phyloP scores from a whole-genome alignment of 2,329 filamentous ascomycete genomes.

The Zasmidium angulare region DNA sequence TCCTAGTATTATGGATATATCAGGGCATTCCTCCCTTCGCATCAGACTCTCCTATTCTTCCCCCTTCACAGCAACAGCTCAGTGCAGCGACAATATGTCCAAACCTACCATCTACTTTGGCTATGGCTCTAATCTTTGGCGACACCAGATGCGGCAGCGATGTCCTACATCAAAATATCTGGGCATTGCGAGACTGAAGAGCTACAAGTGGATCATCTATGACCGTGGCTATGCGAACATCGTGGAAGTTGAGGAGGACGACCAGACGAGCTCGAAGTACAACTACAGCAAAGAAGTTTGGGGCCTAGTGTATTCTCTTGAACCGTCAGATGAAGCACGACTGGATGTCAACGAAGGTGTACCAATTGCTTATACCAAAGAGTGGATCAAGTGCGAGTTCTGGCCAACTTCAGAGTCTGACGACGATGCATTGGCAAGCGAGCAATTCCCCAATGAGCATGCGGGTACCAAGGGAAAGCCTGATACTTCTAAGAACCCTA shows the following conservation, averaged over 20 bases:
- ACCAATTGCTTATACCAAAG: constrained; percentile 60
- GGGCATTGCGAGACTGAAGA: constrained; percentile 57
- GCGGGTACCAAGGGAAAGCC: constrained; percentile 14
- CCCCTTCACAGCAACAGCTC: too few species aligned
- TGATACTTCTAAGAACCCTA: constrained; percentile 26
- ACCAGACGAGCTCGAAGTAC: constrained; percentile 4
- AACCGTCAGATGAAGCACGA: constrained; percentile 49
- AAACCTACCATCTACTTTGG: constrained; percentile 53
- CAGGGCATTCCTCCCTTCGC: background rate
- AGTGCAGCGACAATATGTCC: background rate
- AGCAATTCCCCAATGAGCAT: background rate
- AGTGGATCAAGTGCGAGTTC: constrained; percentile 46
- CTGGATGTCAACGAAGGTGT: constrained; percentile 65
- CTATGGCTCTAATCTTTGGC: constrained; percentile 70
- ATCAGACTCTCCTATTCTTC: background rate
- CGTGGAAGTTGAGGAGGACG: constrained; percentile 36
- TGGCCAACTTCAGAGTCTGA: constrained; percentile 32
- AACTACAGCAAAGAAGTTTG: constrained; percentile 49
- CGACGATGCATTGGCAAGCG: background rate
- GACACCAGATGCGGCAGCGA: constrained; percentile 62
- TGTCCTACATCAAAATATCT: constrained; percentile 58
- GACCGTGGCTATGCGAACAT: constrained; percentile 68
- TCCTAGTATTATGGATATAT: too few species aligned
- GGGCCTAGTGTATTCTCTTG: constrained; percentile 58
- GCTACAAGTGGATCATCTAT: constrained; percentile 67